Percentiles rank a stretch among this genome's conserved stretches.
phyloP scores from a whole-genome alignment of 768 basidiomycete species.

The Hysterangium stoloniferum region DNA sequence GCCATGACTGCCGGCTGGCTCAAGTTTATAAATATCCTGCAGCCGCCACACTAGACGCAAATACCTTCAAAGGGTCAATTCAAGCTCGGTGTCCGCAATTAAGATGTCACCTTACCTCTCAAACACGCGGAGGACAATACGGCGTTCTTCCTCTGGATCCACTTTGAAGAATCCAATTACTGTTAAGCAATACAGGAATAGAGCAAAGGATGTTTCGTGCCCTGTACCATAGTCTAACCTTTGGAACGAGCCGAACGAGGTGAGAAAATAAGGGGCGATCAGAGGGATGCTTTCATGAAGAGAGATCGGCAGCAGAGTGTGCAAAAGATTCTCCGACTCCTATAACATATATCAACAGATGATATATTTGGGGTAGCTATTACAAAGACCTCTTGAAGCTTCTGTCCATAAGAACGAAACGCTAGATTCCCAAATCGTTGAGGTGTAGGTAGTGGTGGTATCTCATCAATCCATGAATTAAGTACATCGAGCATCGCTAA shows the following conservation, averaged over 20 bases:
- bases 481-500: slow-evolving; percentile 58
- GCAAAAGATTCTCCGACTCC: slow-evolving; percentile 47
- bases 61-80: slow-evolving; percentile 70
- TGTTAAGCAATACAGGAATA: slow-evolving; percentile 69
- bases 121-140: slow-evolving; percentile 23
- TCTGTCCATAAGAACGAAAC: slow-evolving; percentile 76
- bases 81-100: slow-evolving; percentile 29
- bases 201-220: slow-evolving; percentile 83
- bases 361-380: not conserved
- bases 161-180: slow-evolving; percentile 60
- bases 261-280: slow-evolving; percentile 68
- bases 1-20: slow-evolving; percentile 95
- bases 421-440: slow-evolving; percentile 92
- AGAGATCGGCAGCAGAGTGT: slow-evolving; percentile 38
- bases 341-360: slow-evolving; percentile 20
- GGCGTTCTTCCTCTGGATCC: slow-evolving; percentile 51
- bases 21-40: slow-evolving; percentile 83
- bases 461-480: slow-evolving; percentile 69
- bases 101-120: slow-evolving; percentile 28
- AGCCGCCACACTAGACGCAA: slow-evolving; percentile 75
- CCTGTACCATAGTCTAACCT: slow-evolving; percentile 97
- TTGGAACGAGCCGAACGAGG: slow-evolving; percentile 83
- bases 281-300: slow-evolving; percentile 45
- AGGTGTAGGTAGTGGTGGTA: slow-evolving; percentile 63
- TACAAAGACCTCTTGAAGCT: slow-evolving; percentile 59